Base-by-base conservation (phyloP, 2,329 filamentous ascomycete genomes). In the Hyphodiscus sp. region DNA sequence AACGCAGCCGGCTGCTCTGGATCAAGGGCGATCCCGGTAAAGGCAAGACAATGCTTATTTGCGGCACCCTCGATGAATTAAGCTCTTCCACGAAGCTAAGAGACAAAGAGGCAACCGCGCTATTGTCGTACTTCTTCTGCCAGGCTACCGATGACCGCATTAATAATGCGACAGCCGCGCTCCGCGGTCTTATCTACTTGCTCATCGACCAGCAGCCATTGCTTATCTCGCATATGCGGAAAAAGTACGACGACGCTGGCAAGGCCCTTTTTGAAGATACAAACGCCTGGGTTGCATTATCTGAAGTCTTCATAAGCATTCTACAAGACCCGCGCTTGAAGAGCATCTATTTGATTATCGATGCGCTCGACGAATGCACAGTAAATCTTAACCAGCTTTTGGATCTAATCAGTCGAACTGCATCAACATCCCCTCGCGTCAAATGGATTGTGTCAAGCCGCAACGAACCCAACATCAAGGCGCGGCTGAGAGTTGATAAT, bases 371-470 rank as follows among this genome's bases (percentile, higher is more conserved):
- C 52, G 74, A 78, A 58, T 76, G 73, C 55, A 53, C 47, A 15
- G 44, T 38, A 9, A 67, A 60, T 20, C 38, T 54, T 60, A 19
- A 6, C 45, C 0, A 45, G 65, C 41, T 69, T 77, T 61, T 77
- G 13, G 45, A 68, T 0, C 56, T 74, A 13, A 67, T 76, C 46
- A 49, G 59, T 15, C 49, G 64, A 29, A 56, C 47, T 0, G 65
- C 58, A 13, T 50, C 54, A 1, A 19, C 29, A 48, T 59, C 53
- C 51, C 29, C 62, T 41, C 45, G 53, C 6, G 60, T 69, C 1
- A 78, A 74, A 56, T 76, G 72, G 69, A 53, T 78, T 16, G 54
- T 74, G 0, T 73, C 73, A 0, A 77, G 75, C 49, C 74, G 75
- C 2, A 75, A 76, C 23, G 65, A 56, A 62, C 59, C 53, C 0